Percentiles rank a stretch among this genome's conserved stretches.
Evolutionary conservation across 805 yeast species (phyloP).

Genomic region (Blastobotrys peoriensis): DNA sequence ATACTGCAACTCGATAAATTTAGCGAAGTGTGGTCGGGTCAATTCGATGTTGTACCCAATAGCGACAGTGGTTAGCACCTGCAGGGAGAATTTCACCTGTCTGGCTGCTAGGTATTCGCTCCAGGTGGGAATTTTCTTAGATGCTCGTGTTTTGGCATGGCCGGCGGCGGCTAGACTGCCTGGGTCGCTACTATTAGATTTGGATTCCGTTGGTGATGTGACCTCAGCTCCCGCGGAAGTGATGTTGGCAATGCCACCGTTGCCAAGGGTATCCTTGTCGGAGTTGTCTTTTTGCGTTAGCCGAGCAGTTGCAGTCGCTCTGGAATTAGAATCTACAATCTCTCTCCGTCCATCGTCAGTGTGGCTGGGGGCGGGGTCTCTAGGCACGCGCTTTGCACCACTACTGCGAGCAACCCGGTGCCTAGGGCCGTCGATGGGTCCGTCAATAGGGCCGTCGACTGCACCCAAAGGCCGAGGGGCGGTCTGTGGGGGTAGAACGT

Average conservation of each 20-base stretch:
- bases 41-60: constrained; percentile 26
- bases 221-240: too few relatives aligned
- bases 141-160: too few relatives aligned
- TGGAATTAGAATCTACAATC: too few relatives aligned
- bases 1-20: constrained; percentile 41
- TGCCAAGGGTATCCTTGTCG: too few relatives aligned
- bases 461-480: background rate
- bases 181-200: too few relatives aligned
- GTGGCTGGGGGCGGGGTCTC: too few relatives aligned
- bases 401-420: background rate
- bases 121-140: background rate
- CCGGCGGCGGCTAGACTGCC: too few relatives aligned
- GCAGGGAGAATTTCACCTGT: constrained; percentile 28
- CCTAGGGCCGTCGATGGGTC: background rate
- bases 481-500: background rate
- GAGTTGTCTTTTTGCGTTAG: too few relatives aligned
- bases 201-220: too few relatives aligned
- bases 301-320: too few relatives aligned
- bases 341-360: too few relatives aligned
- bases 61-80: constrained; percentile 20
- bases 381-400: background rate
- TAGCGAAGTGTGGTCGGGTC: constrained; percentile 28
- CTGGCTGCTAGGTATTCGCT: constrained; percentile 7
- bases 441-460: background rate
- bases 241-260: too few relatives aligned